phyloP scores from a whole-genome alignment of 257 asterid genomes.

The Schizonepeta tenuifolia region DNA sequence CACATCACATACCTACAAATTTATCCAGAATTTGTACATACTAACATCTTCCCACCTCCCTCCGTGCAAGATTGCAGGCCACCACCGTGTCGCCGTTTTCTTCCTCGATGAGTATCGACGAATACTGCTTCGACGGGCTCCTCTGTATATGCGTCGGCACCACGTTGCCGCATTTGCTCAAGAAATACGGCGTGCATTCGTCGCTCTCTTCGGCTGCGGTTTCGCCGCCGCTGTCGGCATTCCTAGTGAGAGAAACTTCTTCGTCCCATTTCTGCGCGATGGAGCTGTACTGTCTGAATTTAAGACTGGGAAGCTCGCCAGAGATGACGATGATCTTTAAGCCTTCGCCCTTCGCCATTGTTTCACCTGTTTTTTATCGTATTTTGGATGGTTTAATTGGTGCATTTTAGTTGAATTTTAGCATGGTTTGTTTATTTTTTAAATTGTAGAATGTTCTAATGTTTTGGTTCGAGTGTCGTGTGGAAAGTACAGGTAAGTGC shows the following conservation, averaged over 20 bases:
- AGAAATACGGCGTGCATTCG: constrained; percentile 57
- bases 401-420: too few species aligned
- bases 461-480: too few species aligned
- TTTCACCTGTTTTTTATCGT: too few species aligned
- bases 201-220: too few species aligned
- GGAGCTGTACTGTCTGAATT: constrained; percentile 51
- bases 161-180: constrained; percentile 82
- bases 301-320: constrained; percentile 60
- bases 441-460: too few species aligned
- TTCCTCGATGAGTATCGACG: constrained; percentile 50
- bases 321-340: constrained; percentile 54
- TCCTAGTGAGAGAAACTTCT: constrained; percentile 37
- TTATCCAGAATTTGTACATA: constrained; percentile 60
- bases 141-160: constrained; percentile 67
- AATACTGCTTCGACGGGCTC: constrained; percentile 76
- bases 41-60: constrained; percentile 55
- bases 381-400: too few species aligned
- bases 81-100: constrained; percentile 50
- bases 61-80: constrained; percentile 62
- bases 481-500: too few species aligned
- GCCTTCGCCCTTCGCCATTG: constrained; percentile 33
- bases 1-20: constrained; percentile 62
- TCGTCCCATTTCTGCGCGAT: constrained; percentile 51
- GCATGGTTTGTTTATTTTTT: too few species aligned
- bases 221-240: too few species aligned